phyloP scores from a whole-genome alignment of 495 filamentous ascomycete species.

The Lineolata rhizophorae region DNA sequence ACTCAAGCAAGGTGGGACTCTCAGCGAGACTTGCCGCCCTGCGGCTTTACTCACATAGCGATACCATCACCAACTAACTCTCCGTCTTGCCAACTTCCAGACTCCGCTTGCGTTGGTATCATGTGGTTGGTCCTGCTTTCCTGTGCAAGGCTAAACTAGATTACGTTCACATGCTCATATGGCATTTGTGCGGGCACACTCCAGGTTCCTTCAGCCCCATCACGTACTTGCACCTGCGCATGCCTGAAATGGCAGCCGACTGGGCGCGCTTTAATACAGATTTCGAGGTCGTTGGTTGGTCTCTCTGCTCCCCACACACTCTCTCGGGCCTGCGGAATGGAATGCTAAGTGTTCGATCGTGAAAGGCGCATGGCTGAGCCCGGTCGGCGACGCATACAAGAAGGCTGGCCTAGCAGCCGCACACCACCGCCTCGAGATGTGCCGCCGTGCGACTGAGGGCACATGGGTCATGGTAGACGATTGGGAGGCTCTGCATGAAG shows the following conservation, averaged over 20 bases:
- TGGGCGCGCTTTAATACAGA: slow-evolving; percentile 60
- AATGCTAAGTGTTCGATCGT: neutral
- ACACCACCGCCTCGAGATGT: slow-evolving; percentile 47
- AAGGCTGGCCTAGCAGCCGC: slow-evolving; percentile 68
- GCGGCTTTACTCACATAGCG: too few species aligned
- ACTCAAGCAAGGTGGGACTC: too few species aligned
- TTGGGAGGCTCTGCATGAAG: slow-evolving; percentile 31
- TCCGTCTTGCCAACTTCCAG: slow-evolving; percentile 21
- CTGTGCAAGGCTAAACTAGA: slow-evolving; percentile 22
- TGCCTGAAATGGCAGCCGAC: slow-evolving; percentile 84
- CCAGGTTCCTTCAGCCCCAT: slow-evolving; percentile 27
- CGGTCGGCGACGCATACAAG: slow-evolving; percentile 72
- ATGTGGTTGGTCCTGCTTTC: slow-evolving; percentile 80
- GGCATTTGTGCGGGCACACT: neutral
- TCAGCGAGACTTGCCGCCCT: too few species aligned
- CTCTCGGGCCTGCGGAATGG: too few species aligned
- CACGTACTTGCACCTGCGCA: slow-evolving; percentile 74
- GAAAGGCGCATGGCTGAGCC: slow-evolving; percentile 47
- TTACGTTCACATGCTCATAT: neutral
- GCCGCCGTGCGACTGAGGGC: slow-evolving; percentile 49
- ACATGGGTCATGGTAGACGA: slow-evolving; percentile 50
- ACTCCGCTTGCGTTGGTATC: slow-evolving; percentile 68
- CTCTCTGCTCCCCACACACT: too few species aligned
- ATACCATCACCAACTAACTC: too few species aligned
- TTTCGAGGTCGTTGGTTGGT: slow-evolving; percentile 53